Percentiles rank a stretch among this genome's conserved stretches.
phyloP scores from a whole-genome alignment of 169 alveolate genomes.

The Plasmodium knowlesi region DNA sequence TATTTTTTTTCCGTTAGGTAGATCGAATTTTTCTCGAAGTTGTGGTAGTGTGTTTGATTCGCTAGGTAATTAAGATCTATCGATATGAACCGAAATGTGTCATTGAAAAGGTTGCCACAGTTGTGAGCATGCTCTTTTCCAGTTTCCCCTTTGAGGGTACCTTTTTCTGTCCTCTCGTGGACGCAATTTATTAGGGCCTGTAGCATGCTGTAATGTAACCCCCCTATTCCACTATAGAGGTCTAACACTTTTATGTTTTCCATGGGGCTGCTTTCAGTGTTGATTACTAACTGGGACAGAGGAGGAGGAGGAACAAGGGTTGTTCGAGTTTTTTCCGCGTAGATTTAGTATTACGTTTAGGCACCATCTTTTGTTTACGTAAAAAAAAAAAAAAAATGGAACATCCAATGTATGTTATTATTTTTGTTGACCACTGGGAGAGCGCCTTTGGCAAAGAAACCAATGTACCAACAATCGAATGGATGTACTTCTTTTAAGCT shows the following conservation, averaged over 20 bases:
- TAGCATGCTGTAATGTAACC: constrained; percentile 55
- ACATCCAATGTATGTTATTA: background rate
- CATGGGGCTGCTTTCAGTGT: background rate
- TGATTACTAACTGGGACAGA: background rate
- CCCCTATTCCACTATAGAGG: constrained; percentile 71
- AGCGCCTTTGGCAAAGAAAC: background rate
- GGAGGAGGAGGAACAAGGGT: background rate
- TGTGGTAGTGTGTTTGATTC: constrained; percentile 54
- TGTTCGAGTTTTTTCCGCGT: background rate
- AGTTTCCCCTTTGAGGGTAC: background rate
- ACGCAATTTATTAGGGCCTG: constrained; percentile 45
- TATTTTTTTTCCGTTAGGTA: constrained; percentile 28
- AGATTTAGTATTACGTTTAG: background rate
- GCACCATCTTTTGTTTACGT: background rate
- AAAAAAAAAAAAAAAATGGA: background rate
- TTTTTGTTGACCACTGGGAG: background rate
- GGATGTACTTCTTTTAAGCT: background rate
- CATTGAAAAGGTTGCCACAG: background rate
- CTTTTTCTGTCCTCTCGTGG: background rate
- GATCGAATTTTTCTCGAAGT: constrained; percentile 31
- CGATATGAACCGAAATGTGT: constrained; percentile 40
- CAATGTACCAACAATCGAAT: background rate
- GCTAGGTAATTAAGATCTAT: constrained; percentile 41
- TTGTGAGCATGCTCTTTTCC: background rate
- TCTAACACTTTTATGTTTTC: constrained; percentile 41